Evolutionary conservation across 306 rosid genomes (phyloP), one percentile per base, ranked within the genome.

Genomic region (Hippophae tibetana): DNA sequence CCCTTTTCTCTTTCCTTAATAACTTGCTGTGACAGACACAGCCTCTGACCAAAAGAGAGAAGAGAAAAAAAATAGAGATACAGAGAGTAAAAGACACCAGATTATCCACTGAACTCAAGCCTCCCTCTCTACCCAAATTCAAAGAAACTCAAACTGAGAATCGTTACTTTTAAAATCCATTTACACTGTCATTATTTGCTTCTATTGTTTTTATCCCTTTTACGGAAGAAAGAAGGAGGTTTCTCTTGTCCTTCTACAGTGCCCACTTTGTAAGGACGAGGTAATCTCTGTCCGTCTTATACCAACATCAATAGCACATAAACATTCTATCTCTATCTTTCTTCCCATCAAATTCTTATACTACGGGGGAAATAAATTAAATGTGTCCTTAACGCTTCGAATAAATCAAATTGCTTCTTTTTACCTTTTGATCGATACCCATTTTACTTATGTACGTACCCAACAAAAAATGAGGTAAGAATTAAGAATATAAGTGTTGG

Each of bases 231-330:
- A 63, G 14, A 18, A 56, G 62, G 73, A 75, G 73, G 65, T 72
- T 69, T 78, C 79, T 68, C 70, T 70, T 70, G 78, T 77, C 75
- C 76, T 76, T 65, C 79, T 65, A 69, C 82, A 81, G 63, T 81
- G 77, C 78, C 75, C 67, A 60, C 73, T 77, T 68, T 77, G 77
- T 71, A 74, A 78, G 79, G 80, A 74, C 86, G 68, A 77, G 82
- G 72, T 77, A 81, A 70, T 74, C 82, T 80, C 69, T 27, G 3
- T 27, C 53, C 54, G 55, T 43, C 45, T 23, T 48, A 7, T 55
- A 47, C 48, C 27, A 47, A 56, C 48, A 14, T 54, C 40, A 1
- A 42, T 25, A 40, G 13, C 50, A 9, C 1, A 9, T 41, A n/a
- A 13, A 13, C 45, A 31, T 25, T 66, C 42, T 43, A 25, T 61